Evolutionary conservation across 1,284 basidiomycete genomes (phyloP).

Genomic region (Hemileia vastatrix): DNA sequence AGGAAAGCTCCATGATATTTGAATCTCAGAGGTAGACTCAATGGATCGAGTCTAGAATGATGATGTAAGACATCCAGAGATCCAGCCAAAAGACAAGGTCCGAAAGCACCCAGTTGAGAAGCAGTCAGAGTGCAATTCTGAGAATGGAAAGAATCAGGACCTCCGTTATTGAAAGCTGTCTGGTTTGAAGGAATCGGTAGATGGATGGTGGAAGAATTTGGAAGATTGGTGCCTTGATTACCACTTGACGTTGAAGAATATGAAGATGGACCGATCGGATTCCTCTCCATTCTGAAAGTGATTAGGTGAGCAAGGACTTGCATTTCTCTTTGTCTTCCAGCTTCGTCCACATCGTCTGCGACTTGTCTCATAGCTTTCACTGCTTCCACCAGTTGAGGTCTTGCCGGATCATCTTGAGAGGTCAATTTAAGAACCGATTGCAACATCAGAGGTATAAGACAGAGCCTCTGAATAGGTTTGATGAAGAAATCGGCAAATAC

Average conservation of each 20-base stretch:
- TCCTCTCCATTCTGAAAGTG: slow-evolving; percentile 34
- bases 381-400: too few relatives aligned
- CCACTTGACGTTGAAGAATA: neutral
- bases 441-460: slow-evolving; percentile 39
- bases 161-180: neutral
- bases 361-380: slow-evolving; percentile 35
- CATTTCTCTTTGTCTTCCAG: slow-evolving; percentile 35
- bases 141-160: neutral
- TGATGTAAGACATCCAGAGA: slow-evolving; percentile 41
- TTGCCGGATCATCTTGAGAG: neutral
- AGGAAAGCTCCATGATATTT: slow-evolving; percentile 40
- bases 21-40: slow-evolving; percentile 38
- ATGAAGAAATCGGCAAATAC: slow-evolving; percentile 41
- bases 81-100: slow-evolving; percentile 36
- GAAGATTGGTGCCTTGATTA: too few relatives aligned
- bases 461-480: slow-evolving; percentile 43
- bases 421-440: slow-evolving; percentile 37
- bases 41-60: too few relatives aligned
- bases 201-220: too few relatives aligned
- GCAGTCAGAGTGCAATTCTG: neutral
- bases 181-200: too few relatives aligned
- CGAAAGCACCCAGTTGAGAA: too few relatives aligned
- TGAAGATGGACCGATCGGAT: too few relatives aligned
- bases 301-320: slow-evolving; percentile 37
- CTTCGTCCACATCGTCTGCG: slow-evolving; percentile 37